phyloP scores from a whole-genome alignment of 148 eudicot genomes.

The Dysphania ambrosioides region DNA sequence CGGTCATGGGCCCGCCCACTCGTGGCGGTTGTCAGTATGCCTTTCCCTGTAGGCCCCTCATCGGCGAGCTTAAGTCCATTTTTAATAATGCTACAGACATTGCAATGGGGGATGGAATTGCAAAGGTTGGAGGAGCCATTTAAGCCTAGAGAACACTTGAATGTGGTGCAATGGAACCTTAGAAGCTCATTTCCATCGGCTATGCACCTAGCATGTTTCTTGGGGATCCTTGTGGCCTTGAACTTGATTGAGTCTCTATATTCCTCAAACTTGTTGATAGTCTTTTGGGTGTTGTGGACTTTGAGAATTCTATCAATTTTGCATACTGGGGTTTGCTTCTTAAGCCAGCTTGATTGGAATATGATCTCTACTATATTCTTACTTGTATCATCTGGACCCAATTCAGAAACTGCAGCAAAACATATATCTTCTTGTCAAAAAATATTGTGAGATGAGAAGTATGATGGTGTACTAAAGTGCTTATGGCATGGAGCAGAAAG shows the following conservation, averaged over 20 bases:
- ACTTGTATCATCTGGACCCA: slow-evolving; percentile 93
- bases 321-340: slow-evolving; percentile 73
- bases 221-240: slow-evolving; percentile 53
- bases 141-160: slow-evolving; percentile 72
- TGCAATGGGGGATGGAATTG: slow-evolving; percentile 63
- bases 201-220: slow-evolving; percentile 73
- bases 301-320: slow-evolving; percentile 83
- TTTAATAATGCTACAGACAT: slow-evolving; percentile 64
- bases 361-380: slow-evolving; percentile 98
- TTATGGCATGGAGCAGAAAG: neutral
- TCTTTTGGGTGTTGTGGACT: slow-evolving; percentile 76
- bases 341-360: slow-evolving; percentile 98
- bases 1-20: slow-evolving; percentile 87
- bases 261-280: slow-evolving; percentile 72
- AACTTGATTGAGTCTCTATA: slow-evolving; percentile 73
- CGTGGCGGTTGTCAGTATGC: slow-evolving; percentile 75
- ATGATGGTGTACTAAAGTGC: slow-evolving; percentile 1
- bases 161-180: slow-evolving; percentile 74
- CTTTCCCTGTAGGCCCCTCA: slow-evolving; percentile 32
- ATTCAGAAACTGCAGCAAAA: slow-evolving; percentile 56
- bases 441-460: slow-evolving; percentile 1
- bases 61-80: slow-evolving; percentile 53
- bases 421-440: neutral
- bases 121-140: slow-evolving; percentile 81
- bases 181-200: slow-evolving; percentile 97